Base-by-base conservation (phyloP, 2,329 filamentous ascomycete species). In the Capronia coronata region DNA sequence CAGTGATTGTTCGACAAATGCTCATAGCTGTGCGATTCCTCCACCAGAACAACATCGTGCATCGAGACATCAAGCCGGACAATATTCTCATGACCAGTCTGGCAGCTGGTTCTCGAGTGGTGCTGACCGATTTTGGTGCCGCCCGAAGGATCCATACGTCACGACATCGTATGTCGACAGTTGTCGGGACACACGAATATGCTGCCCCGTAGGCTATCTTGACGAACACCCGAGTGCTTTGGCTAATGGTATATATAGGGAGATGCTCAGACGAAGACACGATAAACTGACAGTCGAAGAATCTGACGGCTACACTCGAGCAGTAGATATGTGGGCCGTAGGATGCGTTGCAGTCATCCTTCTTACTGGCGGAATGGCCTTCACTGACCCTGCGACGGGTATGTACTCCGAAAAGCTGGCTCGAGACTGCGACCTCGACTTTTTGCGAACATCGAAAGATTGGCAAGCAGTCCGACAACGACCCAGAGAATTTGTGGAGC, bases 61-160 rank as follows among this genome's bases (percentile, higher is more conserved):
- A 83, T 61, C 70, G 80, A 25, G 80, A 83, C 58, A 68, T 83
- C 42, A 83, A 83, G 58, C 79, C 78, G 0, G 79, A 83, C 45
- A 83, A 83, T 56, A 74, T 83, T 7, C 68, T 83, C 23, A 72
- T 83, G 70, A 76, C 75, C 1, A 77, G 75, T 1, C 68, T 75
- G 44, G 66, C 68, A 11, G 65, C 67, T 37, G 73, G 73, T 2
- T 70, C 71, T 18, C 71, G 80, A 18, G 67, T 82, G 6, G 69
- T 83, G 1, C 67, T 83, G 35, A 79, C 77, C 1, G 80, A 83
- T 61, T 83, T 83, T 59, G 79, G 79, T 7, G 74, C 75, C 56
- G 74, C 78, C 1, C 71, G 72, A 32, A 49, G 64, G 43, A 51
- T 68, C 39, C 57, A 58, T 14, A 57, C 52, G 21, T 59, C 34